phyloP scores from a whole-genome alignment of 2,329 filamentous ascomycete species.

The Pseudogymnoascus sp. region DNA sequence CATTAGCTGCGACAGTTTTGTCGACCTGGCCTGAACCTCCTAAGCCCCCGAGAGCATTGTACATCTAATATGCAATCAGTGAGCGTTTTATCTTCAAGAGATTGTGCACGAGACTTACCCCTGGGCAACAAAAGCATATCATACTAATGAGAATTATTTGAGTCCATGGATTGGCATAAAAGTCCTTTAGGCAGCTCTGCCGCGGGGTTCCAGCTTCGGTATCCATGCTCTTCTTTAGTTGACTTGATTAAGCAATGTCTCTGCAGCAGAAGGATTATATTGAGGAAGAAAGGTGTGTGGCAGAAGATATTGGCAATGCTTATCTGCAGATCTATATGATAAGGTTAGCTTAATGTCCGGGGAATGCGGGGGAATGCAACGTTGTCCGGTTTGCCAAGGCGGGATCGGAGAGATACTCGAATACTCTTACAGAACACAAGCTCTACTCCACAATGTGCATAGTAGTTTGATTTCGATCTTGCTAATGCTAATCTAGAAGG shows the following conservation, averaged over 20 bases:
- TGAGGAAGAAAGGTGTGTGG: neutral
- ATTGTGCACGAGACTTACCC: slow-evolving; percentile 27
- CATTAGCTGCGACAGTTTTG: slow-evolving; percentile 37
- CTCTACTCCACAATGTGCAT: neutral
- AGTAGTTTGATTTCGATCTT: neutral
- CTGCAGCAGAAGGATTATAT: neutral
- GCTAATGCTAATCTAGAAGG: neutral
- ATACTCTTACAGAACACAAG: neutral
- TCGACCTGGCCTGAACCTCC: slow-evolving; percentile 40
- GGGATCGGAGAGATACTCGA: neutral
- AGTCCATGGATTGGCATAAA: slow-evolving; percentile 39
- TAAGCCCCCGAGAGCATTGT: slow-evolving; percentile 38
- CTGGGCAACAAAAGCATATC: slow-evolving; percentile 41
- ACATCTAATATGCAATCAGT: slow-evolving; percentile 31
- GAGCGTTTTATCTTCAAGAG: neutral
- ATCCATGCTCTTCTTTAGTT: neutral
- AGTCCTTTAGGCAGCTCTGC: slow-evolving; percentile 8
- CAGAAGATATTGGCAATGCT: neutral
- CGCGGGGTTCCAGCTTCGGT: neutral
- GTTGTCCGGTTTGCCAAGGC: neutral
- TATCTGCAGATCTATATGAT: neutral
- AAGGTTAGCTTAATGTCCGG: neutral
- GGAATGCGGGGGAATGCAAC: neutral
- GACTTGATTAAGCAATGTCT: neutral
- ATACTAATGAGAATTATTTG: slow-evolving; percentile 41